These are phyloP conservation scores for Colletotrichum sp. DNA, from an alignment of 2,329 filamentous ascomycete genomes.

Conservation along the genomic window DNA sequence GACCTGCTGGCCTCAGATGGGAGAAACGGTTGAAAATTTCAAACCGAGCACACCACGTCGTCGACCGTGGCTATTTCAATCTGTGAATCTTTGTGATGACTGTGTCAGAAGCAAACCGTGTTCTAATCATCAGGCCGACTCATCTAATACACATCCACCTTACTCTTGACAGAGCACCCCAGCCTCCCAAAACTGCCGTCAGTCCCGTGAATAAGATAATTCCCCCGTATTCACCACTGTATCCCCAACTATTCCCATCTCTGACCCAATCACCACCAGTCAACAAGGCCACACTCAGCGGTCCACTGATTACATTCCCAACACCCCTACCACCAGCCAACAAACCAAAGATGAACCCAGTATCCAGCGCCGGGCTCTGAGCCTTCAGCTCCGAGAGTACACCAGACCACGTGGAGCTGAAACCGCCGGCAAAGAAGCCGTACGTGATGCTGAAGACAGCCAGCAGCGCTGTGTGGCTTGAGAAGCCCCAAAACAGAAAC, in stretches of 20 bases:
- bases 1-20: too few relatives aligned
- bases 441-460: not conserved
- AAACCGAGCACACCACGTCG: too few relatives aligned
- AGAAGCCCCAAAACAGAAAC: not conserved
- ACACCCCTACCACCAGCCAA: not conserved
- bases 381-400: not conserved
- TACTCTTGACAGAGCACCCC: not conserved
- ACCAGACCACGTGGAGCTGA: not conserved
- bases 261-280: fast-evolving
- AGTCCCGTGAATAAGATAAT: not conserved
- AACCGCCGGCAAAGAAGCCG: not conserved
- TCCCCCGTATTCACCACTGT: not conserved
- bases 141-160: too few relatives aligned
- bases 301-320: not conserved
- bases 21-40: too few relatives aligned
- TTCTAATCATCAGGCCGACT: too few relatives aligned
- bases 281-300: not conserved
- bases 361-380: not conserved
- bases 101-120: too few relatives aligned
- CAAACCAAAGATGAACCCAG: not conserved
- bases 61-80: too few relatives aligned
- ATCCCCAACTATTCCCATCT: not conserved
- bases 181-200: not conserved
- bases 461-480: not conserved
- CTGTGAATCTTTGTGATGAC: too few relatives aligned